Conservation (phyloP, 2,329 filamentous ascomycete genomes). For the Botrytis paeoniae region DNA sequence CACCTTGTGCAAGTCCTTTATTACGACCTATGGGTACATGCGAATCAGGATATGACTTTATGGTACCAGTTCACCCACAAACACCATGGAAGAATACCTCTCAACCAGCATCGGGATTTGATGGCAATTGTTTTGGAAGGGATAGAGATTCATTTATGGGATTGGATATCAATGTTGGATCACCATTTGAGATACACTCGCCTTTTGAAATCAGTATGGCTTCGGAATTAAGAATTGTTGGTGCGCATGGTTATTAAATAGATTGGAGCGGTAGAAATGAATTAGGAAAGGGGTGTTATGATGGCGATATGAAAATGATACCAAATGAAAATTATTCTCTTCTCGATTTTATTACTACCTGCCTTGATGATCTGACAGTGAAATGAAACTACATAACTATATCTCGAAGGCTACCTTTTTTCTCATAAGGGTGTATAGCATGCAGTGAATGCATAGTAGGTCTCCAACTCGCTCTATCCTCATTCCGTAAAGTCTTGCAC, state of each 20-base stretch:
- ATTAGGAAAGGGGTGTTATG: neutral
- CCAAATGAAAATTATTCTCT: neutral
- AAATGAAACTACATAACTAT: neutral
- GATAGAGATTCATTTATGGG: neutral
- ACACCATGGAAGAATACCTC: neutral
- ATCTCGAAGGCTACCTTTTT: neutral
- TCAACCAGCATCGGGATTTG: neutral
- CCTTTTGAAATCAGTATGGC: slow-evolving; percentile 12
- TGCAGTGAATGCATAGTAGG: neutral
- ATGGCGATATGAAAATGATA: slow-evolving; percentile 6
- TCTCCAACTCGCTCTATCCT: neutral
- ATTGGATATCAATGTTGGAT: neutral
- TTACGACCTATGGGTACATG: neutral
- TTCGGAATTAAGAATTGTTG: slow-evolving; percentile 10
- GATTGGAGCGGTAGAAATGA: neutral
- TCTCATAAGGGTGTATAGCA: neutral
- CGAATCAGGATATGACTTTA: slow-evolving; percentile 2
- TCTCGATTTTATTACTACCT: neutral
- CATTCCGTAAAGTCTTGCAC: neutral
- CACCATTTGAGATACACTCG: slow-evolving; percentile 12
- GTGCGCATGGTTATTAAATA: neutral
- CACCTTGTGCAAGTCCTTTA: neutral
- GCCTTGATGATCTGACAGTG: neutral
- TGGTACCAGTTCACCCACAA: neutral
- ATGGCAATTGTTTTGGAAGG: neutral